Base-by-base conservation (phyloP, 495 filamentous ascomycete genomes). In the Baudoinia panamericana region DNA sequence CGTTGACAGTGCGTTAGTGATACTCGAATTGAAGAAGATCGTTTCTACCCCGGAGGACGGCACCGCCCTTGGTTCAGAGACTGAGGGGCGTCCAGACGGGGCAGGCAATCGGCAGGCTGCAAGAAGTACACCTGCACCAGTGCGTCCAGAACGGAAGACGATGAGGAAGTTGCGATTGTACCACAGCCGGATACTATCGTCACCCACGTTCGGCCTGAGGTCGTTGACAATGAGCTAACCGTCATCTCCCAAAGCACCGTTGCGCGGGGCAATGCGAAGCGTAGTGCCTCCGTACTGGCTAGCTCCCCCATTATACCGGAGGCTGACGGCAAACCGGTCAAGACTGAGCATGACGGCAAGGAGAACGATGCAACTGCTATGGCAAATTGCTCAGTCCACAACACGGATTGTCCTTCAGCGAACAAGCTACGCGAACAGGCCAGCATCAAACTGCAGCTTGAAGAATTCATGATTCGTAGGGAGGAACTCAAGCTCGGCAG, bases 21-120 rank as follows among this genome's bases (percentile, higher is more conserved):
- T 29, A 19, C 27, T 41, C 8, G 25, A 41, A n/a, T n/a, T 41
- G 3, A 41, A 30, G 12, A 27, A 35, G 29, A 26, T 33, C n/a
- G 12, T 24, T 19, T 13, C 16, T 3, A 22, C 18, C 9, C 7
- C 20, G 7, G 9, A 36, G 20, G 8, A 36, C 5, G 18, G 15
- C 5, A 5, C 33, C 9, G 33, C 16, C 5, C 6, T 17, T 20
- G 33, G 15, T 22, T 9, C 30, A 8, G 5, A 20, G 5, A 36
- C 18, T 19, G 17, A 25, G 12, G 15, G 20, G 15, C 19, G 13
- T 13, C 26, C 28, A 9, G 32, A 8, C 20, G 9, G 8, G 6
- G 30, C 30, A 12, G 8, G 13, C 8, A 33, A 15, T 3, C 39
- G 30, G 9, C 15, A 22, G 27, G 16, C 39, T 18, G 11, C 19